Percentiles rank a stretch among this genome's conserved stretches.
Conservation (phyloP, 1,284 basidiomycete genomes). For the Phellopilus nigrolimitatus region DNA sequence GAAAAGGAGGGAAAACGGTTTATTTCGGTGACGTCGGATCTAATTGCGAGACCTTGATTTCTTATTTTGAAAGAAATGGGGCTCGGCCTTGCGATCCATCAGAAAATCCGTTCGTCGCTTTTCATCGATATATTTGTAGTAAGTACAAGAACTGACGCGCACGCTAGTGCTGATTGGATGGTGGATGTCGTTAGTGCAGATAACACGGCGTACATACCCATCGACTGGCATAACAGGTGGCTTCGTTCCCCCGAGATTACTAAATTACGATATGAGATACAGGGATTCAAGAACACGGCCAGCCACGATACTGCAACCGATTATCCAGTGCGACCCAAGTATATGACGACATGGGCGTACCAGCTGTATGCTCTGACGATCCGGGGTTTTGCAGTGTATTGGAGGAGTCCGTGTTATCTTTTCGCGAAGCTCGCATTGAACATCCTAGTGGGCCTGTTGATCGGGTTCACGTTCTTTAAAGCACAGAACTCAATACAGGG, state of each 20-base stretch:
- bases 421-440: constrained; percentile 68
- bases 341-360: constrained; percentile 43
- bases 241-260: constrained; percentile 34
- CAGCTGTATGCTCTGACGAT: constrained; percentile 44
- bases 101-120: constrained; percentile 38
- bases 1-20: constrained; percentile 67
- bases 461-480: constrained; percentile 69
- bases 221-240: constrained; percentile 50
- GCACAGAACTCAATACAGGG: constrained; percentile 63
- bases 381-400: constrained; percentile 52
- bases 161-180: constrained; percentile 36
- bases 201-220: constrained; percentile 39
- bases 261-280: constrained; percentile 34
- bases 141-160: too few relatives aligned
- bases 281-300: constrained; percentile 34
- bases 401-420: constrained; percentile 69
- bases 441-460: constrained; percentile 53
- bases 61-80: constrained; percentile 68
- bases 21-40: constrained; percentile 74
- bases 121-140: not conserved
- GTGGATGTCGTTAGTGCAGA: constrained; percentile 39
- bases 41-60: constrained; percentile 49
- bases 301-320: constrained; percentile 27
- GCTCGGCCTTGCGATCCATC: constrained; percentile 35
- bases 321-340: constrained; percentile 30